These are phyloP conservation scores for Diaporthe ampelina DNA, from an alignment of 2,329 filamentous ascomycete genomes.

Conservation along the genomic window DNA sequence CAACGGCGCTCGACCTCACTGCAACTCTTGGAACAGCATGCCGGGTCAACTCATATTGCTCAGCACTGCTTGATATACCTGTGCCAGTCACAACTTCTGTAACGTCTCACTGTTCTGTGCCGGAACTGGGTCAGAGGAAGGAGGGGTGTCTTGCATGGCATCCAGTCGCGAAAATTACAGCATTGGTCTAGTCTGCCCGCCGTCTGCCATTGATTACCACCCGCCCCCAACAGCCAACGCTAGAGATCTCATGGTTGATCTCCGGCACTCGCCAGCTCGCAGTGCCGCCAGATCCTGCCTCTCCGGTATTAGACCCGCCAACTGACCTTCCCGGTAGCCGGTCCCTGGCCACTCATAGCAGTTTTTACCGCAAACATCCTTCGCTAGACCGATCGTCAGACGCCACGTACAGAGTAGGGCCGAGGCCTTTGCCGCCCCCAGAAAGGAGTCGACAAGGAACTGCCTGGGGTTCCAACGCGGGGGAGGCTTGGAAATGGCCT, in stretches of 20 bases:
- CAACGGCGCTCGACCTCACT: slow-evolving; percentile 16
- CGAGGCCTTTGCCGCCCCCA: slow-evolving; percentile 7
- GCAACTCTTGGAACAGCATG: slow-evolving; percentile 19
- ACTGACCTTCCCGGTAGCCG: background rate
- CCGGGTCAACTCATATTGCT: slow-evolving; percentile 2
- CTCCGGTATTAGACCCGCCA: background rate
- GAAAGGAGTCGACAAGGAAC: slow-evolving; percentile 12
- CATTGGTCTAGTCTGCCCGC: background rate
- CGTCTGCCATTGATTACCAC: background rate
- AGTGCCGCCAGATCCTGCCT: background rate
- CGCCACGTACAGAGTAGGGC: slow-evolving; percentile 15
- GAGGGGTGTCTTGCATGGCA: background rate
- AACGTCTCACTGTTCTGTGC: background rate
- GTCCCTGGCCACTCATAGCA: slow-evolving; percentile 1
- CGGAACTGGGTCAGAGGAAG: background rate
- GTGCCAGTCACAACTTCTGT: background rate
- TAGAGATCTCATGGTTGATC: background rate
- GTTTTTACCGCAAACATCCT: background rate
- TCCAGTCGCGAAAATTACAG: background rate
- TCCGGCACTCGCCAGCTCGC: slow-evolving; percentile 18
- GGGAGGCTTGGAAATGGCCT: slow-evolving; percentile 29
- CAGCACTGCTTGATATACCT: background rate
- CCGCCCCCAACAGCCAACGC: background rate
- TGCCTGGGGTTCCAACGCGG: slow-evolving; percentile 18
- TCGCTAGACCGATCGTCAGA: slow-evolving; percentile 13